Percentiles rank a stretch among this genome's conserved stretches.
These are phyloP conservation scores for Magnaporthiopsis rhizophila DNA, from an alignment of 2,329 filamentous ascomycete species.

Conservation along the genomic window DNA sequence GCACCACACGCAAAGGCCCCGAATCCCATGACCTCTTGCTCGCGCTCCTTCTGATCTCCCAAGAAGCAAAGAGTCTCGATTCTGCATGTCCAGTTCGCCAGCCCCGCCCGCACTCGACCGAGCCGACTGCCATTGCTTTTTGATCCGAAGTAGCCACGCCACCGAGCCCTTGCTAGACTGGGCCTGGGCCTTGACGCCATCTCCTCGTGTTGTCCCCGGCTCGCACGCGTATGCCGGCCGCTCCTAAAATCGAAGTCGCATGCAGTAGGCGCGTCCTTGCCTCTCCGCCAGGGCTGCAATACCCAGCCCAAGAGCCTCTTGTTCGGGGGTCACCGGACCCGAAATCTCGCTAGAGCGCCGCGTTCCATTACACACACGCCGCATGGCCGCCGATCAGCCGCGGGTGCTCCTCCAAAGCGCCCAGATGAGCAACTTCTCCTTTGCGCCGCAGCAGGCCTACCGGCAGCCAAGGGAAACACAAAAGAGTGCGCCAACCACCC, in stretches of 20 bases:
- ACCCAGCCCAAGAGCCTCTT: neutral
- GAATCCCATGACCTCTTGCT: neutral
- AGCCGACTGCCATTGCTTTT: neutral
- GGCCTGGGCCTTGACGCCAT: neutral
- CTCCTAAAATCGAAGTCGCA: neutral
- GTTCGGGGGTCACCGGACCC: neutral
- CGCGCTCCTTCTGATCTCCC: neutral
- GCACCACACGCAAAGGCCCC: neutral
- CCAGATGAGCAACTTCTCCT: conserved; percentile 68
- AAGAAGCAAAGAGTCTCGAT: neutral
- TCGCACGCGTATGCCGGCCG: neutral
- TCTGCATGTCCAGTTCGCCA: neutral
- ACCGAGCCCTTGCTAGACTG: neutral
- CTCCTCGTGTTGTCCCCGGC: neutral
- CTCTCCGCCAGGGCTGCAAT: neutral
- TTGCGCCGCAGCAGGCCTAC: conserved; percentile 51
- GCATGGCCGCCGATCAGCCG: conserved; percentile 56
- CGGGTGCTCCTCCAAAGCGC: conserved; percentile 58
- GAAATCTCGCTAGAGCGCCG: conserved; percentile 10
- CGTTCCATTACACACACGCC: neutral
- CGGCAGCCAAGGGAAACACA: conserved; percentile 64
- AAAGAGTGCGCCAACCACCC: conserved; percentile 57
- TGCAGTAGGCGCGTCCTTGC: neutral
- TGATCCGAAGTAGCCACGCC: neutral
- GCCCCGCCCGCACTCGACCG: neutral